These are phyloP conservation scores for Apiotrichum siamense DNA, from an alignment of 1,284 basidiomycete genomes.

Conservation along the genomic window DNA sequence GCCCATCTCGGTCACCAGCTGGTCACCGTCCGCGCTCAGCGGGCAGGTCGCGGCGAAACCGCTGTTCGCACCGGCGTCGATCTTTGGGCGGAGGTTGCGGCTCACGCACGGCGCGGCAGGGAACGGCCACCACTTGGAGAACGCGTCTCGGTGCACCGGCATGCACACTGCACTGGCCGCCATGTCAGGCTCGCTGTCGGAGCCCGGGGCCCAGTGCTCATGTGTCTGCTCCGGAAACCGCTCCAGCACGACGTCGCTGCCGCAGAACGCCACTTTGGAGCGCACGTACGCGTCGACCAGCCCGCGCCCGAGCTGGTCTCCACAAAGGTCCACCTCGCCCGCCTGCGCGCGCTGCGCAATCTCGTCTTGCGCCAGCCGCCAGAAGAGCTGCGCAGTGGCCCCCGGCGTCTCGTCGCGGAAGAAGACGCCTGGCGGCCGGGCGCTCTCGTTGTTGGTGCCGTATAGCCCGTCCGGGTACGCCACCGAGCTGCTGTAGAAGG, in stretches of 20 bases:
- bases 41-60: slow-evolving; percentile 23
- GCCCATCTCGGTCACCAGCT: slow-evolving; percentile 26
- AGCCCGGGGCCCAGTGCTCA: neutral
- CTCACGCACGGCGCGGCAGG: slow-evolving; percentile 36
- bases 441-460: no score
- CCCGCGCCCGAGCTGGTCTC: slow-evolving; percentile 26
- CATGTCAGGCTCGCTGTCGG: no score
- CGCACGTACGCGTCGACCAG: slow-evolving; percentile 29
- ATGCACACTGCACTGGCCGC: slow-evolving; percentile 16
- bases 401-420: slow-evolving; percentile 36
- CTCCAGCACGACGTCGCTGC: neutral
- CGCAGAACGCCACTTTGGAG: slow-evolving; percentile 22
- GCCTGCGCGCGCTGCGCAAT: no score
- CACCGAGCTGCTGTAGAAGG: no score
- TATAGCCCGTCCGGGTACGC: no score
- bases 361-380: slow-evolving; percentile 36
- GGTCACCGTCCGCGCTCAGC: slow-evolving; percentile 22
- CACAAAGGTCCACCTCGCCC: slow-evolving; percentile 32
- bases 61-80: no score
- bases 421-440: slow-evolving; percentile 28
- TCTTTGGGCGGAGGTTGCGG: slow-evolving; percentile 20
- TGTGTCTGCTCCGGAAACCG: neutral
- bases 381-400: slow-evolving; percentile 28
- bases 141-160: slow-evolving; percentile 23
- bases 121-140: slow-evolving; percentile 40